Evolutionary conservation across 495 filamentous ascomycete species (phyloP).

Genomic region (Penicillium waksmanii): DNA sequence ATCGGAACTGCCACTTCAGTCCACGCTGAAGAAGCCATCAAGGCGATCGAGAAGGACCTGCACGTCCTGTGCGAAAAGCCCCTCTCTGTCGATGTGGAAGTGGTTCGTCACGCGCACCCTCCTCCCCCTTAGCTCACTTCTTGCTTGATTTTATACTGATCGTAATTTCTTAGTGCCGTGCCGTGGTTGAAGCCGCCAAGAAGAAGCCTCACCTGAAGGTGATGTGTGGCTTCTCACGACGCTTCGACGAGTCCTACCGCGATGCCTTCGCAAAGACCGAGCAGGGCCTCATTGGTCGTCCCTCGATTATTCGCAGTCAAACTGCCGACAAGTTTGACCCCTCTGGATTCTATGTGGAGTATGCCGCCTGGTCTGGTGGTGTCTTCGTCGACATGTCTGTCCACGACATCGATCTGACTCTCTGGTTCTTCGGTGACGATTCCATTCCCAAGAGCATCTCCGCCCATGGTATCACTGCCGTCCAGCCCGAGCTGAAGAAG

Average conservation of each 20-base stretch:
- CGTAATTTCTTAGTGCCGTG: slow-evolving; percentile 7
- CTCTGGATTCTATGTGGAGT: slow-evolving; percentile 58
- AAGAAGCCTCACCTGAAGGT: slow-evolving; percentile 52
- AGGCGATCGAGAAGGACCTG: slow-evolving; percentile 48
- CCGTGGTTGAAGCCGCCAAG: slow-evolving; percentile 18
- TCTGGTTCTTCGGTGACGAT: slow-evolving; percentile 62
- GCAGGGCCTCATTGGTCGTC: slow-evolving; percentile 51
- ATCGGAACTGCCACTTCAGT: slow-evolving; percentile 51
- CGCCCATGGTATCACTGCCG: slow-evolving; percentile 60
- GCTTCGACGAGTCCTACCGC: slow-evolving; percentile 60
- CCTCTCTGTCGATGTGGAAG: slow-evolving; percentile 43
- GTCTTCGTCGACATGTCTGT: slow-evolving; percentile 66
- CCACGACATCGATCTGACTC: slow-evolving; percentile 61
- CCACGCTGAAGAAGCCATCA: slow-evolving; percentile 46
- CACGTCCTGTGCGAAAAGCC: slow-evolving; percentile 60
- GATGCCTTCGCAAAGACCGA: slow-evolving; percentile 52
- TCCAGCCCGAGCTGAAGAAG: slow-evolving; percentile 61
- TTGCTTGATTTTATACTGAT: neutral
- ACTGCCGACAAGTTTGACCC: slow-evolving; percentile 63
- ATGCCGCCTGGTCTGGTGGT: slow-evolving; percentile 58
- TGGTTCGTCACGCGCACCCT: slow-evolving; percentile 32
- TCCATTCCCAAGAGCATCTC: slow-evolving; percentile 52
- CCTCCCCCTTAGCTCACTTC: neutral
- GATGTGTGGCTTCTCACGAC: slow-evolving; percentile 63
- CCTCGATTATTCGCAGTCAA: slow-evolving; percentile 58